Conservation (phyloP, 2,329 filamentous ascomycete genomes). For the Gliomastix tumulicola region DNA sequence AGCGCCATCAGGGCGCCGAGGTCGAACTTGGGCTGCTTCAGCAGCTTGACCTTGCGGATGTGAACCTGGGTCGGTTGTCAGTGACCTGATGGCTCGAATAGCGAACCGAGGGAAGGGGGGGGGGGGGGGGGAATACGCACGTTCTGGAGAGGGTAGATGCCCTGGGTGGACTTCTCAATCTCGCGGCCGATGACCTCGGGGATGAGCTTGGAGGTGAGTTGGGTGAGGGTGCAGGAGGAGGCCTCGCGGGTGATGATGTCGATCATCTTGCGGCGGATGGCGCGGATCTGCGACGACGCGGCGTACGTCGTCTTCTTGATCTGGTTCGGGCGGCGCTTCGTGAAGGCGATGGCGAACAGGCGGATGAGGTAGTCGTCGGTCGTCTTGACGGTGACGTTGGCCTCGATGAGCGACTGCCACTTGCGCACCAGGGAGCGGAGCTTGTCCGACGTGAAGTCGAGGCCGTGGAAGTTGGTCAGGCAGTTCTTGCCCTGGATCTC, state of each 20-base stretch:
- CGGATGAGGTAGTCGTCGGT: slow-evolving; percentile 99
- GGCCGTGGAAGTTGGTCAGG: slow-evolving; percentile 99
- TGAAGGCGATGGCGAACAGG: slow-evolving; percentile 98
- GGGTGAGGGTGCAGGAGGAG: slow-evolving; percentile 84
- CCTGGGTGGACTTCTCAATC: slow-evolving; percentile 99
- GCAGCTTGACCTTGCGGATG: slow-evolving; percentile 99
- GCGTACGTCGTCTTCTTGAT: slow-evolving; percentile 99
- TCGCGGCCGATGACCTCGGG: slow-evolving; percentile 98
- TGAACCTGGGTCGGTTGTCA: slow-evolving; percentile 63
- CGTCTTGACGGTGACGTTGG: slow-evolving; percentile 99
- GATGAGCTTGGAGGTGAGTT: slow-evolving; percentile 98
- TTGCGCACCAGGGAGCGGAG: slow-evolving; percentile 98
- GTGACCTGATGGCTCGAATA: no score
- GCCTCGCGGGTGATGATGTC: slow-evolving; percentile 99
- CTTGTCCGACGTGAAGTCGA: slow-evolving; percentile 99
- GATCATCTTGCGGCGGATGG: slow-evolving; percentile 99
- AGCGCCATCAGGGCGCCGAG: slow-evolving; percentile 92
- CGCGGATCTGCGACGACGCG: slow-evolving; percentile 90
- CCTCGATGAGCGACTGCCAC: slow-evolving; percentile 99
- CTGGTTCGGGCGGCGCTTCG: slow-evolving; percentile 98
- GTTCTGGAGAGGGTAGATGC: slow-evolving; percentile 99
- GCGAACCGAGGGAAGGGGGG: neutral
- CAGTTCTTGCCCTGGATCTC: slow-evolving; percentile 99
- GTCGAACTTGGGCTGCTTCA: slow-evolving; percentile 99
- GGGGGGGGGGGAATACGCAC: slow-evolving; percentile 45